phyloP scores from a whole-genome alignment of 768 basidiomycete genomes.

The Mycena latifolia region DNA sequence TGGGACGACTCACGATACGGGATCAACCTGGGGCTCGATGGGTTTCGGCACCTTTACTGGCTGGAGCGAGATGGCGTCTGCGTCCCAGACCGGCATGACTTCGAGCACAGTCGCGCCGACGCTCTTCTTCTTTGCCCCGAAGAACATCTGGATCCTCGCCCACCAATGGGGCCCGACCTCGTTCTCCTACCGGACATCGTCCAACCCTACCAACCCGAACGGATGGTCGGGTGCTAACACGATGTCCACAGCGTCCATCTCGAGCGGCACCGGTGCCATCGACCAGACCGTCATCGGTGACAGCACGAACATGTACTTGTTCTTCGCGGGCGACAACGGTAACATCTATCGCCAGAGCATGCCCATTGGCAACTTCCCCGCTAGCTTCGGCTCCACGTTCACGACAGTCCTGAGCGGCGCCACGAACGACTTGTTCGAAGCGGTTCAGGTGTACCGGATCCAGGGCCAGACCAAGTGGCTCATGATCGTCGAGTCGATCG shows the following conservation, averaged over 20 bases:
- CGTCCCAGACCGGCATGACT: constrained; percentile 24
- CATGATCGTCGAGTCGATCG: constrained; percentile 34
- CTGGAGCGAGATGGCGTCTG: constrained; percentile 30
- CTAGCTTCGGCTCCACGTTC: constrained; percentile 18
- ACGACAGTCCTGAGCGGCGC: constrained; percentile 11
- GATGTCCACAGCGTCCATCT: constrained; percentile 15
- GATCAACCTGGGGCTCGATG: constrained; percentile 25
- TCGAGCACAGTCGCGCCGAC: constrained; percentile 27
- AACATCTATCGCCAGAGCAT: constrained; percentile 30
- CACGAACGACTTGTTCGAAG: constrained; percentile 33
- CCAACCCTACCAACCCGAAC: constrained; percentile 27
- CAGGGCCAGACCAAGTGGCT: constrained; percentile 27
- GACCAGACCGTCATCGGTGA: constrained; percentile 32
- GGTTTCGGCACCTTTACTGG: constrained; percentile 20
- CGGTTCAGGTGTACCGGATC: constrained; percentile 30
- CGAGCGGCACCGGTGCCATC: constrained; percentile 21
- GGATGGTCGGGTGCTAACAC: constrained; percentile 20
- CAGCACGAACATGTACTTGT: constrained; percentile 33
- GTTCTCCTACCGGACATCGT: constrained; percentile 28
- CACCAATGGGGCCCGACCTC: constrained; percentile 22
- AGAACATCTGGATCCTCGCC: constrained; percentile 25
- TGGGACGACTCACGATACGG: constrained; percentile 19
- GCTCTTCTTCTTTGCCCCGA: constrained; percentile 21
- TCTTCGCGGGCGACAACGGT: constrained; percentile 34
- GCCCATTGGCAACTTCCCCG: constrained; percentile 30